Evolutionary conservation across 2,329 filamentous ascomycete species (phyloP), one percentile per base, ranked within the genome.

Genomic region (Cytospora chrysosperma): DNA sequence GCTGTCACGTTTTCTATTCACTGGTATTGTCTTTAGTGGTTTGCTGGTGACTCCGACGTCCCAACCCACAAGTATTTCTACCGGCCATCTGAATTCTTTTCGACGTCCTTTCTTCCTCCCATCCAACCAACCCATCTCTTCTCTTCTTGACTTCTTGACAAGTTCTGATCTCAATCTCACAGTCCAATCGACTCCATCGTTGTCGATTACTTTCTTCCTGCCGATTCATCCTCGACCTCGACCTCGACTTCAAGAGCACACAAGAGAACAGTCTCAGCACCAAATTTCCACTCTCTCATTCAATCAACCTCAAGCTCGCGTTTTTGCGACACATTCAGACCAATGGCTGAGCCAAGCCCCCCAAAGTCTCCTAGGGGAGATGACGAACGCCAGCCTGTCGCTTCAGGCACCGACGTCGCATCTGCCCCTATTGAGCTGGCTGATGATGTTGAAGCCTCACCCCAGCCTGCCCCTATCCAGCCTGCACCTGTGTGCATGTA

Each of bases 261-360:
- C 69, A 84, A 82, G 69, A 74, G 82, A 63, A 77, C 81, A 3
- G 76, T 77, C 21, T 84, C 82, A 10, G 82, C 81, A 8, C 81
- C 82, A 13, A 75, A 79, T 63, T 78, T 81, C 59, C 71, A 75
- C 10, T 73, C 71, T 6, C 67, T 73, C n/a, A 67, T 66, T 32
- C 54, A 71, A 62, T 13, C 19, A 47, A 1, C 43, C n/a, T 47
- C 43, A 47, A 67, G 67, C 51, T 34, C 59, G n/a, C 66, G 68
- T 32, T 66, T 64, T 1, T 69, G 62, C 19, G 65, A 69, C 5
- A 64, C 69, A 2, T 65, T 70, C n/a, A 68, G 68, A 26, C 62
- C 65, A 8, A 71, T 70, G 24, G 66, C 69, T 15, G 74, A 73
- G 28, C 70, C 69, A 1, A 71, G 69, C 6, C 68, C 70, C 12